Conservation (phyloP, 1,139 yeast species). For the Yamadazyma epiphylla region DNA sequence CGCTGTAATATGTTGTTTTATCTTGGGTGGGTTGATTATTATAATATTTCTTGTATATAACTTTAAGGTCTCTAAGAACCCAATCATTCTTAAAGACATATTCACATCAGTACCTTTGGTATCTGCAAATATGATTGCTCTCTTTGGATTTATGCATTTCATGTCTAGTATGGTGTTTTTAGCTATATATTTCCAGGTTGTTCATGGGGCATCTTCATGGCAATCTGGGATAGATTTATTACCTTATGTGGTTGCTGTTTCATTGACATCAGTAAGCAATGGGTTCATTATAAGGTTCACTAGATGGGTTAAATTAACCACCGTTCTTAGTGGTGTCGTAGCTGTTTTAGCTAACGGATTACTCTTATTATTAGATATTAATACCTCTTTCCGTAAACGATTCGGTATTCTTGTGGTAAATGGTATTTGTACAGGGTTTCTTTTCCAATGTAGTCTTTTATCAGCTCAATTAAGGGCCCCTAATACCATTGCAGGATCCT, state of each 20-base stretch:
- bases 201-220: constrained; percentile 45
- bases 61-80: constrained; percentile 40
- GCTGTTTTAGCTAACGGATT: constrained; percentile 55
- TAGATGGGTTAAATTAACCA: constrained; percentile 46
- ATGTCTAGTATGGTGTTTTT: constrained; percentile 42
- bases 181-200: constrained; percentile 56
- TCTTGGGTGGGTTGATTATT: constrained; percentile 47
- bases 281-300: constrained; percentile 47
- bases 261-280: constrained; percentile 41
- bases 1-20: constrained; percentile 50
- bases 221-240: constrained; percentile 56
- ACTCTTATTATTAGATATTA: constrained; percentile 33
- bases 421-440: constrained; percentile 54
- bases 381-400: constrained; percentile 31
- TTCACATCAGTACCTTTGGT: constrained; percentile 32
- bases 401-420: constrained; percentile 53
- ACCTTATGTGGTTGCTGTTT: constrained; percentile 51
- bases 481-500: constrained; percentile 42
- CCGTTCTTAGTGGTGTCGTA: constrained; percentile 38
- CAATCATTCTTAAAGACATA: constrained; percentile 44
- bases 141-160: constrained; percentile 41
- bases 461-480: constrained; percentile 57
- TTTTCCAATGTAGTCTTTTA: constrained; percentile 50
- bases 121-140: constrained; percentile 34
- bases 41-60: constrained; percentile 46